These are phyloP conservation scores for Thinopyrum elongatum DNA, from an alignment of 176 grass and related monocot genomes.

Conservation along the genomic window DNA sequence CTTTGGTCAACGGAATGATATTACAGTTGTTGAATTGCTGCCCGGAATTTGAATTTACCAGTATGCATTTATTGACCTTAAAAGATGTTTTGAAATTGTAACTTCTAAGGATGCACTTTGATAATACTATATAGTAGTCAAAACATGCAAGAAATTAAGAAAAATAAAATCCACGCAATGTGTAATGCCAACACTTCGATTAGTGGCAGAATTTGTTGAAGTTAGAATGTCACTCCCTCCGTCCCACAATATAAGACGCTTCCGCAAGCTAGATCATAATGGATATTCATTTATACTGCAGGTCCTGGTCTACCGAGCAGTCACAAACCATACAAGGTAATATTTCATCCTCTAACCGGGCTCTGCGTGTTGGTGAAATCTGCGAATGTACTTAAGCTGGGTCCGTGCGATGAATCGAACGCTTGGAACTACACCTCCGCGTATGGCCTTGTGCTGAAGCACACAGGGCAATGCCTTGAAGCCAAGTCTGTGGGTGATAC, in stretches of 20 bases:
- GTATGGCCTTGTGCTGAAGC: constrained; percentile 44
- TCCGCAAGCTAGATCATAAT: neutral
- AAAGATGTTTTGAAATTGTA: neutral
- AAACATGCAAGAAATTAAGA: neutral
- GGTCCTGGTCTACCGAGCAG: constrained; percentile 70
- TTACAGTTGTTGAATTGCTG: neutral
- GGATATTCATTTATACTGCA: constrained; percentile 25
- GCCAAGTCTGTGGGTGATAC: constrained; percentile 37
- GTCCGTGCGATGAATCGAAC: constrained; percentile 51
- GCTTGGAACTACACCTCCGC: constrained; percentile 78
- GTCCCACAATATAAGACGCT: too few species aligned
- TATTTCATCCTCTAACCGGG: constrained; percentile 82
- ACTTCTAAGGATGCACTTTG: neutral
- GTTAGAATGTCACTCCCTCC: too few species aligned
- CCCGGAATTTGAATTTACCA: neutral
- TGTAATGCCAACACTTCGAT: neutral
- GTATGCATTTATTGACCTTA: neutral
- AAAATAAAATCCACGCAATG: neutral
- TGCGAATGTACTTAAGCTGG: constrained; percentile 54
- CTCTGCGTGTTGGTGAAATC: constrained; percentile 62
- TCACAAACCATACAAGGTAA: constrained; percentile 45
- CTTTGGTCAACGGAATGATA: neutral
- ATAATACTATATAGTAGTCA: neutral
- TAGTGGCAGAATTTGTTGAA: neutral
- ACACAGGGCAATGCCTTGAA: constrained; percentile 60